Evolutionary conservation across 179 eudicot species (phyloP).

Genomic region (Beta macrorhiza): DNA sequence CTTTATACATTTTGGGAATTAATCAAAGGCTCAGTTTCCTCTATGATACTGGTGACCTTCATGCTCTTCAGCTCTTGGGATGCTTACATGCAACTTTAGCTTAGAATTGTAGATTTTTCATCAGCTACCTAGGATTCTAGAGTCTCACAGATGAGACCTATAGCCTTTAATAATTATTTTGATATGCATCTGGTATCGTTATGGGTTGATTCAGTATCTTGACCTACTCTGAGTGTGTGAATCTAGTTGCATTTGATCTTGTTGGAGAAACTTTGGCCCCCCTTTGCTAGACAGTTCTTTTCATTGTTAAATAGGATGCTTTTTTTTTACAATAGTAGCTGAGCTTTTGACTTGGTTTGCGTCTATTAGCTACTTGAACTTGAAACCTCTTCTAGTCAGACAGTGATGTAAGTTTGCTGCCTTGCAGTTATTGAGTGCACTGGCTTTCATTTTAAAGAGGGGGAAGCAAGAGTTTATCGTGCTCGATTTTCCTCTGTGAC

Average conservation of each 20-base stretch:
- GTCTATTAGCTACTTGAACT: neutral
- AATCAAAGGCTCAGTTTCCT: too few relatives aligned
- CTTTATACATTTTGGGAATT: too few relatives aligned
- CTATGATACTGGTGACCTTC: too few relatives aligned
- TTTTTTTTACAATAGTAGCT: neutral
- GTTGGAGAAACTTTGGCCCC: neutral
- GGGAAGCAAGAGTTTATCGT: slow-evolving; percentile 60
- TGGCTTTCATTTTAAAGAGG: slow-evolving; percentile 57
- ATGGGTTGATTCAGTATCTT: neutral
- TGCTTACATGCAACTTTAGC: too few relatives aligned
- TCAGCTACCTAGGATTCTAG: too few relatives aligned
- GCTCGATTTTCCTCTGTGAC: slow-evolving; percentile 94
- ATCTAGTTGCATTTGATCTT: neutral
- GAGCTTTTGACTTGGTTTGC: neutral
- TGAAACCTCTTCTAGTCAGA: neutral
- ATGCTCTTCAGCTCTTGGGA: too few relatives aligned
- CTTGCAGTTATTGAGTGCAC: slow-evolving; percentile 79
- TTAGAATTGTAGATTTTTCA: too few relatives aligned
- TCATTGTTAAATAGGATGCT: neutral
- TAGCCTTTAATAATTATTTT: too few relatives aligned
- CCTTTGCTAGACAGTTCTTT: neutral
- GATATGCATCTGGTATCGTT: too few relatives aligned
- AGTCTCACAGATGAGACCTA: too few relatives aligned
- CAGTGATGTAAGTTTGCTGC: neutral
- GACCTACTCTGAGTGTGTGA: neutral